Percentiles rank a stretch among this genome's conserved stretches.
Evolutionary conservation across 2,329 filamentous ascomycete genomes (phyloP).

Genomic region (Rhynchosporium agropyri): DNA sequence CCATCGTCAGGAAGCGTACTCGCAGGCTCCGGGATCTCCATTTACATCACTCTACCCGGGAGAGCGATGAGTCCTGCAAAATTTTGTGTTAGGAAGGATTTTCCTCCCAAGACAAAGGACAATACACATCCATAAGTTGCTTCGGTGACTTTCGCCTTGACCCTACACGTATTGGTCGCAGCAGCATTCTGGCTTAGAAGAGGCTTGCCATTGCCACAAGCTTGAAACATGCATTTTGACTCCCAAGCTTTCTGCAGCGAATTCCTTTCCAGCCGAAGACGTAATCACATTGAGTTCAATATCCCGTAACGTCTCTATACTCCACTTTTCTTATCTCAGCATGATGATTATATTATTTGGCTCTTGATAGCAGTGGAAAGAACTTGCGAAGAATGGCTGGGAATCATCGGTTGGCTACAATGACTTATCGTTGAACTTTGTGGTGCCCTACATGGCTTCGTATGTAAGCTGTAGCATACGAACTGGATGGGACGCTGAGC

Average conservation of each 20-base stretch:
- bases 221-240: slow-evolving; percentile 42
- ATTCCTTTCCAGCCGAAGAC: slow-evolving; percentile 57
- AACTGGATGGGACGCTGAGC: slow-evolving; percentile 19
- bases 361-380: not conserved
- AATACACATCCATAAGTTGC: slow-evolving; percentile 21
- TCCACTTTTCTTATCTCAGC: slow-evolving; percentile 5
- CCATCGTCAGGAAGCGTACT: no score
- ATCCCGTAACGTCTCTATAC: slow-evolving; percentile 47
- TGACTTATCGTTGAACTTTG: slow-evolving; percentile 27
- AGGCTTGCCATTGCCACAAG: slow-evolving; percentile 22
- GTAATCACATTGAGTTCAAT: slow-evolving; percentile 60
- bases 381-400: slow-evolving; percentile 19
- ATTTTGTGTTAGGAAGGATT: not conserved
- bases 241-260: slow-evolving; percentile 54
- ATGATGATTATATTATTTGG: not conserved
- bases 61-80: slow-evolving; percentile 15
- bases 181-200: slow-evolving; percentile 22
- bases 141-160: slow-evolving; percentile 22
- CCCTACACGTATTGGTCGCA: slow-evolving; percentile 21
- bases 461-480: slow-evolving; percentile 17
- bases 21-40: no score
- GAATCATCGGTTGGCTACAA: slow-evolving; percentile 19
- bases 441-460: slow-evolving; percentile 22
- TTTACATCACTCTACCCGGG: slow-evolving; percentile 7
- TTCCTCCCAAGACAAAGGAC: not conserved